Evolutionary conservation across 1,139 yeast genomes (phyloP), one percentile per base, ranked within the genome.

Genomic region (Saccharomyces hybrid): DNA sequence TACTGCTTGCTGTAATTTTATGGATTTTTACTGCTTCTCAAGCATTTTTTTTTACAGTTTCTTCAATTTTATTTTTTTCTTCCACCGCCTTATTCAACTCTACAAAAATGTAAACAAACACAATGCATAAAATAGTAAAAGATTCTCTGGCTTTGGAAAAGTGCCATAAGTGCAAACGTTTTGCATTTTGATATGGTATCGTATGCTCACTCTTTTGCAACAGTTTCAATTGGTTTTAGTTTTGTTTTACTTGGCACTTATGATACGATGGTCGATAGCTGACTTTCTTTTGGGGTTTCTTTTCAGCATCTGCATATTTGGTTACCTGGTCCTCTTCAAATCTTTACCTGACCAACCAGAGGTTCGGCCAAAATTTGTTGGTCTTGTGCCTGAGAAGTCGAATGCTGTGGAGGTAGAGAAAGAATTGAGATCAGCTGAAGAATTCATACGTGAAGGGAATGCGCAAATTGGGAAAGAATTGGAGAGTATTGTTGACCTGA

Each of bases 401-500:
- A 38, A 38, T 38, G 2, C 12, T 16, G 44, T 38, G n/a, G n/a
- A 38, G 12, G n/a, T 38, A 7, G 44, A 38, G 16, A 19, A 19
- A 38, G 24, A 38, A 19, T 38, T 38, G 26, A 38, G n/a, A 6
- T 8, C 26, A 19, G 24, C 19, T 9, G 24, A 16, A 19, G 44
- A 14, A 46, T 47, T 47, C 14, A 42, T 52, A 24, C 77, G 79
- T 57, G 65, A 78, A 2, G 54, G 56, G 9, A 50, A 57, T 53
- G 62, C 64, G n/a, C 60, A 60, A 44, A 74, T 85, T 12, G 81
- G 85, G 2, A 78, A 76, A 50, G 76, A 82, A 0, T 54, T 86
- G 1, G 80, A 81, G 44, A 77, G 75, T 3, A 70, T 89, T 7
- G 70, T 85, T 1, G 75, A 76, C 41, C 68, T 79, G 27, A 73